Conservation (phyloP, 148 eudicot genomes). For the Vaccinium corymbosum region DNA sequence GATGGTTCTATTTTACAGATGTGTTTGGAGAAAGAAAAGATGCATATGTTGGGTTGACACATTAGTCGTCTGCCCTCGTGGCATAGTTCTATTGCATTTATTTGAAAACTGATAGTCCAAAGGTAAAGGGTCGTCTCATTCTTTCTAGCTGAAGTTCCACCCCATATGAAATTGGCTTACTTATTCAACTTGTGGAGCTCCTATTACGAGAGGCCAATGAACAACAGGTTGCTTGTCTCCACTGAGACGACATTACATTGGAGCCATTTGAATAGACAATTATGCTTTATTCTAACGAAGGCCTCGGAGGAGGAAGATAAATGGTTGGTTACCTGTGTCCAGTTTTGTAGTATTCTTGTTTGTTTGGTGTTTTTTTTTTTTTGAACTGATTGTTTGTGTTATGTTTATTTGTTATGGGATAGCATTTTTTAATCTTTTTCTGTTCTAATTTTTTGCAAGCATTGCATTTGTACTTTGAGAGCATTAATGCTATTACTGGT, state of each 20-base stretch:
- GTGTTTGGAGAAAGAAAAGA: neutral
- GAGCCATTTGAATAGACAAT: neutral
- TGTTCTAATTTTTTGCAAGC: neutral
- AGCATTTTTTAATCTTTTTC: slow-evolving; percentile 1
- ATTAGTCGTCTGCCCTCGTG: neutral
- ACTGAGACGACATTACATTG: neutral
- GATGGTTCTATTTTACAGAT: neutral
- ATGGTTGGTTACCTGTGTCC: neutral
- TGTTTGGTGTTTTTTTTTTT: no score
- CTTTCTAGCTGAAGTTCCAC: neutral
- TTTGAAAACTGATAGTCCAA: neutral
- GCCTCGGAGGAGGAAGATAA: neutral
- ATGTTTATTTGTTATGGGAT: neutral
- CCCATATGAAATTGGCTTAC: neutral
- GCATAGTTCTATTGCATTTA: neutral
- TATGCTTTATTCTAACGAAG: neutral
- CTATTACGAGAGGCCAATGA: neutral
- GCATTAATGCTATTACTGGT: neutral
- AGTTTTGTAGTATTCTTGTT: neutral
- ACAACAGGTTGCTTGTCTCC: neutral
- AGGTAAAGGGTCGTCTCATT: neutral
- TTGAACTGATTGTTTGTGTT: neutral
- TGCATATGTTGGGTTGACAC: neutral
- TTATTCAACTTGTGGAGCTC: neutral
- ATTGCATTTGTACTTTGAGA: neutral